Percentiles rank a stretch among this genome's conserved stretches.
These are phyloP conservation scores for Skeletonema potamos DNA, from an alignment of 108 stramenopile genomes.

Conservation along the genomic window DNA sequence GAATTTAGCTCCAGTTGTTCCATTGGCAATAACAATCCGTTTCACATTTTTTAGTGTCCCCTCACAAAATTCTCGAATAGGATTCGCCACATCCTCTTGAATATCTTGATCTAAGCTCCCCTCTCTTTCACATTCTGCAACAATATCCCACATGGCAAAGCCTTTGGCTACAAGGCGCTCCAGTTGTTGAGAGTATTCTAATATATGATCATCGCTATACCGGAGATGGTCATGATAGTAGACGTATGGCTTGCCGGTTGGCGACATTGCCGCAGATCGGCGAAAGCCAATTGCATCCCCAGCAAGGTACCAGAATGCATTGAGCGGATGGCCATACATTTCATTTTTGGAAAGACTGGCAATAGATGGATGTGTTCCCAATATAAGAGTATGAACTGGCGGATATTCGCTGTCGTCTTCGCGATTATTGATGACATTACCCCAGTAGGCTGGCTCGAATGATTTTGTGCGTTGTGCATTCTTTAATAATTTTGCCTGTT, in stretches of 20 bases:
- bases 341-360: conserved; percentile 52
- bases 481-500: not conserved
- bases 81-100: conserved; percentile 56
- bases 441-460: conserved; percentile 48
- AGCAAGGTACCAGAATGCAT: conserved; percentile 90
- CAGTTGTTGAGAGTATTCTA: conserved; percentile 67
- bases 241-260: conserved; percentile 55
- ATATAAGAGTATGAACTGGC: conserved; percentile 74
- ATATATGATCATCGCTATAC: conserved; percentile 47
- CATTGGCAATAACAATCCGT: conserved; percentile 81
- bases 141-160: conserved; percentile 86
- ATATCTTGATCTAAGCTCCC: conserved; percentile 70
- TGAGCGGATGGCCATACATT: conserved; percentile 67
- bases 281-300: conserved; percentile 82
- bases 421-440: conserved; percentile 21
- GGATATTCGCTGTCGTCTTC: conserved; percentile 5
- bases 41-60: conserved; percentile 34
- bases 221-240: conserved; percentile 53
- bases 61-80: conserved; percentile 64
- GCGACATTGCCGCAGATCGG: conserved; percentile 46
- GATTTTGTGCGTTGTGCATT: conserved; percentile 24
- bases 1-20: conserved; percentile 49
- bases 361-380: conserved; percentile 75
- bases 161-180: conserved; percentile 52
- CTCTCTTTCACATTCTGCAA: conserved; percentile 58